Evolutionary conservation across 139 green algal species (phyloP), one percentile per base, ranked within the genome.

Genomic region (Tetraselmis striata): DNA sequence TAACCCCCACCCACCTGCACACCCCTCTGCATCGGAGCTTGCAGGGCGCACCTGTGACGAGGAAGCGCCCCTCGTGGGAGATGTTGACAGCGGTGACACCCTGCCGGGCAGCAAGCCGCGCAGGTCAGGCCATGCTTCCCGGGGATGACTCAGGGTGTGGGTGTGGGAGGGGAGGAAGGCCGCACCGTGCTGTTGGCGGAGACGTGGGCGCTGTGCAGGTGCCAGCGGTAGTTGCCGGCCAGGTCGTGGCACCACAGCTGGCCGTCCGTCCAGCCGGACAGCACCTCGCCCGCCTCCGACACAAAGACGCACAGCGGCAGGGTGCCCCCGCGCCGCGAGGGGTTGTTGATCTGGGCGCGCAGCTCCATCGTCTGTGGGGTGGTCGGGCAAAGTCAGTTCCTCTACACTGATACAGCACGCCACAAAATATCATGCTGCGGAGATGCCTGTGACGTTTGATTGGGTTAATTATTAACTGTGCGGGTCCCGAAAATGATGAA

Each of bases 191-290:
- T 18, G 18, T 83, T 67, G 11, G 83, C 59, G 26, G 75, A 75
- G 22, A 25, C 29, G 77, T 86, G 83, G 23, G 83, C 83, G 32
- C 59, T 82, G 18, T 67, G 78, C 22, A 86, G 80, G 78, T 32
- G 76, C 78, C 78, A 86, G 18, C 45, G 45, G 45, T 67, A 67
- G 11, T 67, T 67, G 5, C 45, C 45, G 45, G 11, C 11, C 45
- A 67, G 45, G 28, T 29, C 77, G 32, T 85, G 82, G 30, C 83
- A 86, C 31, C 81, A 79, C 23, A 86, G 74, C 29, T 75, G 75
- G 32, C 83, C 83, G 30, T 86, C 83, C 28, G 31, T 78, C 83
- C 83, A 86, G 32, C 83, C 83, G 5, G 78, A 83, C 31, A 86
- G 31, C 78, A 86, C 45, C 67, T 77, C 24, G n/a, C 82, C 77